Evolutionary conservation across 2,329 filamentous ascomycete genomes (phyloP), one percentile per base, ranked within the genome.

Genomic region (Alternaria tenuissima): DNA sequence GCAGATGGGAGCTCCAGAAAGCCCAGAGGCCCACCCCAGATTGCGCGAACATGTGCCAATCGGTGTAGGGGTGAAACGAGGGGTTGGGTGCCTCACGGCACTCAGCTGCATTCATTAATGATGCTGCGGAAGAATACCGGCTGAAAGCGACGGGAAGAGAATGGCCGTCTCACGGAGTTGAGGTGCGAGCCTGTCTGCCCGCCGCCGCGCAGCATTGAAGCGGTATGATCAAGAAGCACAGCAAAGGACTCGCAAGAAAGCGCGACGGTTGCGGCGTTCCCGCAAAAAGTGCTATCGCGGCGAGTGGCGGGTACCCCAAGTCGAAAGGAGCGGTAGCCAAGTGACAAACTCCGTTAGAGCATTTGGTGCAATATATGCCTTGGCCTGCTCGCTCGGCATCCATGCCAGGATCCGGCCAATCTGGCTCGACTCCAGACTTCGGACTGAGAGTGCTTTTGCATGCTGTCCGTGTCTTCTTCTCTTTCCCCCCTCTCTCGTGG

Each of bases 61-160:
- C 52, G 61, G 61, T 57, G 43, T 67, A 55, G 63, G 65, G 61
- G 46, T 66, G 67, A 69, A 67, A 70, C 67, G 61, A 63, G 63
- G 59, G 57, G 55, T 38, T 59, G 56, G 59, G 42, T 44, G 32
- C 28, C 28, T 30, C 28, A 30, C 32, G 52, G 57, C 61, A 63
- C 42, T 65, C 61, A 58, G 59, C 51, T 58, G 60, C 41, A 48
- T 64, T 69, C 61, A 71, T 71, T 63, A 64, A 69, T 57, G 60
- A 57, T 64, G 69, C 52, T 55, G 62, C 64, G 71, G 67, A 65
- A 68, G 66, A 73, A 62, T 63, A 61, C 71, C 73, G 73, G 73
- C 39, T 74, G 72, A 73, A 74, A 70, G 66, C 61, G 52, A 39
- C 62, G 59, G 61, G 52, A 52, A 55, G 42, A 57, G 48, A 51